Evolutionary conservation across 192 early-diverging fungal species (phyloP).

Genomic region (Anaeromyces robustus): DNA sequence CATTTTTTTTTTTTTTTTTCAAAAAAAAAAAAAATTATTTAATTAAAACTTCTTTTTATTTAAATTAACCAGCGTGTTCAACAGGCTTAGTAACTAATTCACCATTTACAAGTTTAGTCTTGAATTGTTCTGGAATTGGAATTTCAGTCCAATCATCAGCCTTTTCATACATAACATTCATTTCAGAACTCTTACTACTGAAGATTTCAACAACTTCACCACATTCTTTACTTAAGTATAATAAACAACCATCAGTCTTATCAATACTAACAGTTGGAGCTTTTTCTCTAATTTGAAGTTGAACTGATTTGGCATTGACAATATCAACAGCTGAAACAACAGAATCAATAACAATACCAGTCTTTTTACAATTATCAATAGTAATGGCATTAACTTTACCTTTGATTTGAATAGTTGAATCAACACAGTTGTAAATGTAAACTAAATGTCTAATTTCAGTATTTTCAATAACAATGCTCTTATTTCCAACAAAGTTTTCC

Average conservation of each 20-base stretch:
- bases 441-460: slow-evolving; percentile 74
- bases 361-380: slow-evolving; percentile 78
- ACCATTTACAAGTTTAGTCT: slow-evolving; percentile 58
- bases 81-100: slow-evolving; percentile 59
- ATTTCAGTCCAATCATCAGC: slow-evolving; percentile 64
- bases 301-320: slow-evolving; percentile 78
- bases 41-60: no score
- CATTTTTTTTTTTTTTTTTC: no score
- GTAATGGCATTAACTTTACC: slow-evolving; percentile 87
- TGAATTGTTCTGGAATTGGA: slow-evolving; percentile 84
- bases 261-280: slow-evolving; percentile 79
- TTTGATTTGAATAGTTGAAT: slow-evolving; percentile 76
- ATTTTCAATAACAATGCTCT: slow-evolving; percentile 59
- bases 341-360: slow-evolving; percentile 64
- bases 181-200: slow-evolving; percentile 81
- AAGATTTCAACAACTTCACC: slow-evolving; percentile 63
- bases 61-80: slow-evolving; percentile 62
- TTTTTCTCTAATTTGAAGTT: slow-evolving; percentile 67
- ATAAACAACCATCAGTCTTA: slow-evolving; percentile 80
- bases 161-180: slow-evolving; percentile 79
- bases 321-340: slow-evolving; percentile 74
- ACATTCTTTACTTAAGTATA: slow-evolving; percentile 70
- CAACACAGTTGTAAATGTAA: slow-evolving; percentile 87
- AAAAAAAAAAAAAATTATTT: no score
- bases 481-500: slow-evolving; percentile 70